phyloP scores from a whole-genome alignment of 2,329 filamentous ascomycete species.

The Alternaria dauci region DNA sequence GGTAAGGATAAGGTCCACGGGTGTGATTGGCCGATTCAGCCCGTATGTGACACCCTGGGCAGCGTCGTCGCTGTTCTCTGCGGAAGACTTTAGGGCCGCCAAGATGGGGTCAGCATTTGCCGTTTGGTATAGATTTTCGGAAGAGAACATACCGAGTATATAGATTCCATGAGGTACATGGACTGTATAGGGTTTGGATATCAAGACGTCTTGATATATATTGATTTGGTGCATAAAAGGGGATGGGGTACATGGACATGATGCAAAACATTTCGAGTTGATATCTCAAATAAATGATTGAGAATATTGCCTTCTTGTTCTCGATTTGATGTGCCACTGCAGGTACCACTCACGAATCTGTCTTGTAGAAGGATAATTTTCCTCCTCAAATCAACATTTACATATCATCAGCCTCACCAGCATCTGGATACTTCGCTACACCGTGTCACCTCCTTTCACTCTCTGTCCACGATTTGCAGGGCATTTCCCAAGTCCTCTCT shows the following conservation, averaged over 20 bases:
- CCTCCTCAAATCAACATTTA: background rate
- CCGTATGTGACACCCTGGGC: background rate
- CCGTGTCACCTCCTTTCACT: background rate
- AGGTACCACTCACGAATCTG: background rate
- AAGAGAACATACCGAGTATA: background rate
- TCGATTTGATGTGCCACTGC: background rate
- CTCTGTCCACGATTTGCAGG: background rate
- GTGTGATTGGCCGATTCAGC: conserved; percentile 9
- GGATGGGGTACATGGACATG: background rate
- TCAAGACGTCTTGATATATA: background rate
- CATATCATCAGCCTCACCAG: background rate
- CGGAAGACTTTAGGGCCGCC: background rate
- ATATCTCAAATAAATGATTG: background rate
- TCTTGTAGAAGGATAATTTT: background rate
- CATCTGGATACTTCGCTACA: background rate
- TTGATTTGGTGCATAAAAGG: background rate
- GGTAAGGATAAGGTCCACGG: conserved; percentile 8
- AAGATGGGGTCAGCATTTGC: background rate
- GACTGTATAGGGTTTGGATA: background rate
- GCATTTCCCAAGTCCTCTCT: background rate
- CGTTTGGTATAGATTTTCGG: too few relatives aligned
- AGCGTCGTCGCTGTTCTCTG: conserved; percentile 2
- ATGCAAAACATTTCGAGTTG: background rate
- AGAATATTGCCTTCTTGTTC: background rate
- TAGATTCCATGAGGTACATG: background rate